Conservation (phyloP, 2,329 filamentous ascomycete species). For the Catunica adiposa region DNA sequence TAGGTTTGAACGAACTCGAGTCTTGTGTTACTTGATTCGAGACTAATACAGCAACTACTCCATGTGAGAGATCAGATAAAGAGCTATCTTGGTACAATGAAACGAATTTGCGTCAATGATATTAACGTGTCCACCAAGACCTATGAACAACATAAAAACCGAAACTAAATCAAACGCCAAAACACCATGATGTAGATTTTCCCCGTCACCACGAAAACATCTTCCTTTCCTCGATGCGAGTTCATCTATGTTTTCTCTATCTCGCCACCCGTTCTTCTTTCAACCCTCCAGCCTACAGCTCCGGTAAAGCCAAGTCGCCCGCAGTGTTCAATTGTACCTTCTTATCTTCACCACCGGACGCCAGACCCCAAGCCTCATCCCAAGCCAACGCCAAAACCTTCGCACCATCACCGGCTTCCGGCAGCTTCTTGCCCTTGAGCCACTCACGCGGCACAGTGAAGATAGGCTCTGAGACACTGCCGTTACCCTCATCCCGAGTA, state of each 20-base stretch:
- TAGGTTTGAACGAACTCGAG: background rate
- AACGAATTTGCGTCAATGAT: background rate
- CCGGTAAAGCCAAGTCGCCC: conserved; percentile 10
- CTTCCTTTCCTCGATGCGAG: background rate
- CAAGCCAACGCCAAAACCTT: conserved; percentile 85
- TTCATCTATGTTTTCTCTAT: background rate
- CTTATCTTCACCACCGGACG: conserved; percentile 86
- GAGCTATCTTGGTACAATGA: background rate
- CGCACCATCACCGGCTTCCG: conserved; percentile 59
- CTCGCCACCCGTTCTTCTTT: background rate
- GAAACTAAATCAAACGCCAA: background rate
- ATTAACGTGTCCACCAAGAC: background rate
- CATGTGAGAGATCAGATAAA: background rate
- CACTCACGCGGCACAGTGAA: conserved; percentile 62
- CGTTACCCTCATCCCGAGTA: conserved; percentile 40
- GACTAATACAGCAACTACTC: no score
- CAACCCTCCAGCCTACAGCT: background rate
- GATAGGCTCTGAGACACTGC: conserved; percentile 55
- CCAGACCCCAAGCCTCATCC: conserved; percentile 74
- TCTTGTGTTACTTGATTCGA: background rate
- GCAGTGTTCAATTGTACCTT: conserved; percentile 69
- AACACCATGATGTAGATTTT: background rate
- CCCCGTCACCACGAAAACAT: no score
- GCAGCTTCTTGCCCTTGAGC: conserved; percentile 44
- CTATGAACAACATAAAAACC: background rate